Base-by-base conservation (phyloP, 208 protist species). In the Trypanosoma lewisi region DNA sequence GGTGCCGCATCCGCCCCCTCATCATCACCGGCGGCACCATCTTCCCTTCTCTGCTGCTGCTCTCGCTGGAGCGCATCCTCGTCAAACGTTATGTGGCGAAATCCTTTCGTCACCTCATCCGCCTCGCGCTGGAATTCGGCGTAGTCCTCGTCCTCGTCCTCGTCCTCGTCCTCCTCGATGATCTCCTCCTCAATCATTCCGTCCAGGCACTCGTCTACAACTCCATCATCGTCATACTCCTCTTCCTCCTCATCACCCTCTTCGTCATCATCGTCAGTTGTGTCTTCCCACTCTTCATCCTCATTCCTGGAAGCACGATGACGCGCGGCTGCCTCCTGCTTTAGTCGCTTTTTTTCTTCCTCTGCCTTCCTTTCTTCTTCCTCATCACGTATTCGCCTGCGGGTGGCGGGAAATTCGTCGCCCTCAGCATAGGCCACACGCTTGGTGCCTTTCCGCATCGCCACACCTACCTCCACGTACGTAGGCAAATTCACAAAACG, bases 91-190 rank as follows among this genome's bases (percentile, higher is more conserved):
- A 87, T 75, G 19, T 63, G 77, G 49, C 80, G 69, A 39, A 85
- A 53, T 6, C 72, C 74, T 8, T 77, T 77, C 7, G 77, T 37
- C n/a, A 87, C 6, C 3, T 49, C 53, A 2, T 65, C 69, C 7
- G 77, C 64, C 75, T 95, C 89, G 23, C 80, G 78, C 68, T 87
- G 78, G 44, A 92, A 84, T 28, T 86, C 83, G 14, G 80, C 83
- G 73, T 95, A 92, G 63, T 90, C 89, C 52, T 80, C 81, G 37
- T 76, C 72, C 7, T 76, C 75, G 49, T 89, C 89, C 48, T 78
- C 81, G 28, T 73, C 72, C 31, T 87, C 79, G 65, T 72, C 75
- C 67, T 71, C 70, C 19, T 81, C 78, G 19, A 80, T 76, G 48
- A 83, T 77, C 55, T 83, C 78, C 48, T 89, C 81, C 51, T 89